These are phyloP conservation scores for Yueomyces sinensis DNA, from an alignment of 805 yeast species.

Conservation along the genomic window DNA sequence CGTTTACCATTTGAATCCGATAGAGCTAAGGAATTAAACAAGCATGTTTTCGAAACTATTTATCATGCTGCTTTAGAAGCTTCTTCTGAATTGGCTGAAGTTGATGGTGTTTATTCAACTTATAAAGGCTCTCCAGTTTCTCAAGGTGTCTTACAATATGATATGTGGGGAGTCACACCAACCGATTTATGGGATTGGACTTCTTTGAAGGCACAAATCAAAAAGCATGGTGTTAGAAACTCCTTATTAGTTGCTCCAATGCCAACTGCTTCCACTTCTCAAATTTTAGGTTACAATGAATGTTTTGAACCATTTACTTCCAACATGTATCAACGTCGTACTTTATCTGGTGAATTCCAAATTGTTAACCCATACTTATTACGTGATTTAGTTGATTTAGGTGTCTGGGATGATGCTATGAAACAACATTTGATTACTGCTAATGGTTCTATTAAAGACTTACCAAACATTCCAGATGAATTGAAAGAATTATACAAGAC, in stretches of 20 bases:
- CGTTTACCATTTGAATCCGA: constrained; percentile 82
- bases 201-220: constrained; percentile 40
- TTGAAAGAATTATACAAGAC: constrained; percentile 74
- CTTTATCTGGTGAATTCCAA: constrained; percentile 84
- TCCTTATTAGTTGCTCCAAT: constrained; percentile 84
- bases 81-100: constrained; percentile 64
- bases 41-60: constrained; percentile 85
- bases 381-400: constrained; percentile 64
- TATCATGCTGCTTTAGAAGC: constrained; percentile 88
- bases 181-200: constrained; percentile 79
- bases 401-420: constrained; percentile 68
- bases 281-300: constrained; percentile 82
- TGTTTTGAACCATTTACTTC: constrained; percentile 94
- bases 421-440: constrained; percentile 60
- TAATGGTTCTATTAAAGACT: constrained; percentile 73
- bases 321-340: constrained; percentile 79
- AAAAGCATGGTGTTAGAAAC: constrained; percentile 63
- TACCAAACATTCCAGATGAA: constrained; percentile 57
- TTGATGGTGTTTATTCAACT: constrained; percentile 54
- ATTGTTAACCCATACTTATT: constrained; percentile 75
- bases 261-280: constrained; percentile 98
- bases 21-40: constrained; percentile 62
- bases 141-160: constrained; percentile 70
- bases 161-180: constrained; percentile 74
- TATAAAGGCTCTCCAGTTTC: constrained; percentile 85